A percentile compares a stretch with the other conserved stretches of the same genome.
Conservation (phyloP, 2,329 filamentous ascomycete genomes). For the Xylariaceae sp. region DNA sequence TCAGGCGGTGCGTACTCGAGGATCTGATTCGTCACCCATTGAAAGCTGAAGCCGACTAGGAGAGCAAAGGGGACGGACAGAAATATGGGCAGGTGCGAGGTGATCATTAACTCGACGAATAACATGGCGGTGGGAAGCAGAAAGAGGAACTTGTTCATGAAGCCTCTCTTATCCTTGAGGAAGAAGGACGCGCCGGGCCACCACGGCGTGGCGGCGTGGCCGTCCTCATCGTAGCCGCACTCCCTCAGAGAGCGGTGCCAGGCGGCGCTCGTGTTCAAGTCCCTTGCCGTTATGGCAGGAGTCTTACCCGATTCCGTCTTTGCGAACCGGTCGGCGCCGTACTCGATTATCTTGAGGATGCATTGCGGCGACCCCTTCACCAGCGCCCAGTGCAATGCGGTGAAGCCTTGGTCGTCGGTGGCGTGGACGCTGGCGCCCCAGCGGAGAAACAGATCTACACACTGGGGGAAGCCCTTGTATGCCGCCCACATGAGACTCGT, state of each 20-base stretch:
- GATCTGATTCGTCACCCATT: conserved; percentile 70
- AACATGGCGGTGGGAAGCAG: conserved; percentile 78
- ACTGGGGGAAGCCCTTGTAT: conserved; percentile 91
- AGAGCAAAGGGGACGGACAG: conserved; percentile 66
- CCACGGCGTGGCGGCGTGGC: conserved; percentile 58
- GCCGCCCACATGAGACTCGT: conserved; percentile 98
- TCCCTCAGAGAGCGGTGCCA: conserved; percentile 81
- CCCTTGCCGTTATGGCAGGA: conserved; percentile 73
- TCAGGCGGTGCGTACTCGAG: conserved; percentile 77
- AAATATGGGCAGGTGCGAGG: conserved; percentile 68
- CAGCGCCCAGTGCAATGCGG: conserved; percentile 90
- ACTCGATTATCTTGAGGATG: conserved; percentile 90
- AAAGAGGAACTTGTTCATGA: conserved; percentile 83
- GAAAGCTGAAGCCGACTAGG: conserved; percentile 59
- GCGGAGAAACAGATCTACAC: conserved; percentile 83
- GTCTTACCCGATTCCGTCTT: conserved; percentile 88
- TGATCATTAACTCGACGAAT: conserved; percentile 60
- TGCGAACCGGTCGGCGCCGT: conserved; percentile 87
- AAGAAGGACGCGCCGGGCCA: conserved; percentile 68
- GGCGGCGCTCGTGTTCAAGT: conserved; percentile 77
- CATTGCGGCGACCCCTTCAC: conserved; percentile 87
- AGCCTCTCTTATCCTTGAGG: conserved; percentile 67
- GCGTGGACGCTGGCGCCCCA: conserved; percentile 95
- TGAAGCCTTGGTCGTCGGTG: conserved; percentile 86
- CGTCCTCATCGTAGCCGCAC: conserved; percentile 75